Percentiles rank a stretch among this genome's conserved stretches.
These are phyloP conservation scores for Acorus gramineus DNA, from an alignment of 106 monocot species.

Conservation along the genomic window DNA sequence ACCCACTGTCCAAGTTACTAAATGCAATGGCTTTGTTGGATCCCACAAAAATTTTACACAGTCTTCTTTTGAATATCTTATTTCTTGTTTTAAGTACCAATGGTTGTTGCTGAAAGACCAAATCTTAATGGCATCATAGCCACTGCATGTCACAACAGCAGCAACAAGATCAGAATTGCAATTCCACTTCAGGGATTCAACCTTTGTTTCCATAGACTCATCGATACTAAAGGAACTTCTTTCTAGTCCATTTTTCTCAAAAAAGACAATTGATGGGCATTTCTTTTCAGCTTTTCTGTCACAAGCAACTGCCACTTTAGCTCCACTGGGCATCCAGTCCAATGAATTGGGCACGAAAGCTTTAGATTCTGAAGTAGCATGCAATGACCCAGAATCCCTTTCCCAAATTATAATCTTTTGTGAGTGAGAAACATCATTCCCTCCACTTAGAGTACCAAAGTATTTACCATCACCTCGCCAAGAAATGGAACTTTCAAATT, in stretches of 20 bases:
- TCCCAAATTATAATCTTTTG: slow-evolving; percentile 80
- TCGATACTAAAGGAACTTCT: slow-evolving; percentile 67
- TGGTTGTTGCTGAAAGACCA: slow-evolving; percentile 88
- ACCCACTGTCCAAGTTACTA: slow-evolving; percentile 63
- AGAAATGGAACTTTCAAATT: slow-evolving; percentile 38
- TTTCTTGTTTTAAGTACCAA: slow-evolving; percentile 97
- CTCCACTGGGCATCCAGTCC: slow-evolving; percentile 99
- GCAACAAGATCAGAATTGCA: slow-evolving; percentile 87
- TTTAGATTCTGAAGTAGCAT: slow-evolving; percentile 58
- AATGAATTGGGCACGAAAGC: slow-evolving; percentile 43
- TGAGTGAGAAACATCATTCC: slow-evolving; percentile 18
- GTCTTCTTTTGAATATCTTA: slow-evolving; percentile 53
- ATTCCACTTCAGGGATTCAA: slow-evolving; percentile 74
- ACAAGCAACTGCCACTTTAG: slow-evolving; percentile 56
- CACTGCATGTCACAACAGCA: slow-evolving; percentile 28
- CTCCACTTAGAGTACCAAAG: slow-evolving; percentile 62
- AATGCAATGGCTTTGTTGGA: slow-evolving; percentile 71
- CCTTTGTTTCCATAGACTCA: slow-evolving; percentile 25
- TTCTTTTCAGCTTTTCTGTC: slow-evolving; percentile 43
- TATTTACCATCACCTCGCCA: slow-evolving; percentile 99
- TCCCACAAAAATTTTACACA: slow-evolving; percentile 74
- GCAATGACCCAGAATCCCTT: slow-evolving; percentile 68
- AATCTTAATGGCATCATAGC: slow-evolving; percentile 66
- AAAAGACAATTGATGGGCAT: slow-evolving; percentile 58
- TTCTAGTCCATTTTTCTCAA: slow-evolving; percentile 92